Conservation (phyloP, 1,284 basidiomycete genomes). For the Cryptococcus jaspeensis region DNA sequence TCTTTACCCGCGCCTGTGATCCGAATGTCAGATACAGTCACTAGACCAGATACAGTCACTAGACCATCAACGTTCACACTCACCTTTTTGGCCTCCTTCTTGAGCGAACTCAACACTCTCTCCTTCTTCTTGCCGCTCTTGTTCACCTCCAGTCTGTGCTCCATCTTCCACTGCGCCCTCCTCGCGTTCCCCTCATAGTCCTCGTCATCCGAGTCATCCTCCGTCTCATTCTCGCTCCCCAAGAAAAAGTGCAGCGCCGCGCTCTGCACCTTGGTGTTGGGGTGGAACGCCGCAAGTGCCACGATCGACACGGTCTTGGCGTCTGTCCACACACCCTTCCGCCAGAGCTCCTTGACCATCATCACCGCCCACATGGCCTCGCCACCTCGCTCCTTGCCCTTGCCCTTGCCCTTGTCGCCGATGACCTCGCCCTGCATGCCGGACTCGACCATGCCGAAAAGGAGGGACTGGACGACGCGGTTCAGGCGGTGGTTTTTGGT, state of each 20-base stretch:
- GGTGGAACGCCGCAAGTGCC: constrained; percentile 89
- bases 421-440: constrained; percentile 77
- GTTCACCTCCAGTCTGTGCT: constrained; percentile 81
- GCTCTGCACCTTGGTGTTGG: constrained; percentile 89
- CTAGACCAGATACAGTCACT: neutral
- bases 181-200: constrained; percentile 63
- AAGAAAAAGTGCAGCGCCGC: constrained; percentile 98
- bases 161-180: constrained; percentile 67
- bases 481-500: constrained; percentile 95
- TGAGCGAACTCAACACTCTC: constrained; percentile 57
- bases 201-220: constrained; percentile 67
- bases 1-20: constrained; percentile 61
- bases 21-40: neutral
- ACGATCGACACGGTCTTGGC: constrained; percentile 92
- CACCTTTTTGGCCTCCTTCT: constrained; percentile 67
- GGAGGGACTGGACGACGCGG: constrained; percentile 89
- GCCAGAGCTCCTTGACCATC: constrained; percentile 91
- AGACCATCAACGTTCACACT: constrained; percentile 14
- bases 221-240: constrained; percentile 70
- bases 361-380: constrained; percentile 99
- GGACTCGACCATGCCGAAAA: constrained; percentile 93
- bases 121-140: constrained; percentile 83
- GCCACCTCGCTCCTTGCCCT: constrained; percentile 58
- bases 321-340: constrained; percentile 91
- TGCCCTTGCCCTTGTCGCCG: constrained; percentile 68